These are phyloP conservation scores for Heliamphora pulchella DNA, from an alignment of 179 eudicot species.

Conservation along the genomic window DNA sequence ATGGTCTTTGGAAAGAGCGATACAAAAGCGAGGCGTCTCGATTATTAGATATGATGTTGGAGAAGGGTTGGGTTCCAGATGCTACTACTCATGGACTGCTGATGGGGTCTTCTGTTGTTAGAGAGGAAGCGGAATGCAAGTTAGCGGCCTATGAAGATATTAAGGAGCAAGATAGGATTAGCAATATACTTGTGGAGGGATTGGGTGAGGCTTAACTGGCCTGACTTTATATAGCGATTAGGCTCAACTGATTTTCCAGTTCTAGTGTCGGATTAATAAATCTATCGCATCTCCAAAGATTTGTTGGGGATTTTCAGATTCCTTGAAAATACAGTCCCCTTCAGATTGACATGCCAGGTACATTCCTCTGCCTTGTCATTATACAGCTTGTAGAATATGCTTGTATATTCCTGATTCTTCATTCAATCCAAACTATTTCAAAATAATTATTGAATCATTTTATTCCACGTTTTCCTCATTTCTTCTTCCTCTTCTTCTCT, in stretches of 20 bases:
- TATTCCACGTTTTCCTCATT: not conserved
- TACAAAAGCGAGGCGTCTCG: conserved; percentile 39
- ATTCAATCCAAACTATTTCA: not conserved
- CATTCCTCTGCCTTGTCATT: not conserved
- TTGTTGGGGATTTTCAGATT: not conserved
- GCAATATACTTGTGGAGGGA: conserved; percentile 41
- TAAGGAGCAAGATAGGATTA: conserved; percentile 25
- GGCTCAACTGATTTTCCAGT: not conserved
- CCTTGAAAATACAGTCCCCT: not conserved
- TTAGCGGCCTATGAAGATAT: conserved; percentile 14
- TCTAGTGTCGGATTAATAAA: not conserved
- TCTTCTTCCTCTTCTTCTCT: not conserved
- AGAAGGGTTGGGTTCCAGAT: conserved; percentile 64
- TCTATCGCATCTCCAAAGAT: not conserved
- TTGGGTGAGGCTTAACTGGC: conserved; percentile 19
- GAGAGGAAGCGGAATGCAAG: conserved; percentile 20
- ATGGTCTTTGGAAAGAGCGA: conserved; percentile 60
- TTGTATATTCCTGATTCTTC: not conserved
- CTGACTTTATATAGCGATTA: not conserved
- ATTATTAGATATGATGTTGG: conserved; percentile 60
- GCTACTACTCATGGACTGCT: conserved; percentile 49
- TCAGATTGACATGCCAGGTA: conserved; percentile 12
- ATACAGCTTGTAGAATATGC: conserved; percentile 8
- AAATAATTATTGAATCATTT: not conserved
- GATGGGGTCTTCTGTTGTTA: conserved; percentile 29